These are phyloP conservation scores for Pestalotiopsis fici DNA, from an alignment of 2,329 filamentous ascomycete genomes.

Conservation along the genomic window DNA sequence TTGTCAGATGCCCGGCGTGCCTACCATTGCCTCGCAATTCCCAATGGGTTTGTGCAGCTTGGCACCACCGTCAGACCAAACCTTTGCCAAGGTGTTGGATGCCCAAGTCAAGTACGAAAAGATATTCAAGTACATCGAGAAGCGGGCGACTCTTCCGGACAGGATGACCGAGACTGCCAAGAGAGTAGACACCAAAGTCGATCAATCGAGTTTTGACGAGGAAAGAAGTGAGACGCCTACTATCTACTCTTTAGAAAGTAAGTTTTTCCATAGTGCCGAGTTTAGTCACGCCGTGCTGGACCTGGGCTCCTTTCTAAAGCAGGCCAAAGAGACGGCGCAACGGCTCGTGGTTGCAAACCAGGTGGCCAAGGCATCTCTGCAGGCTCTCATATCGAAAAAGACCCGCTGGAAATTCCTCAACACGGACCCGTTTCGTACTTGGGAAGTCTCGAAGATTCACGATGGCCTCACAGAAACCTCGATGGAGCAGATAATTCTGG, in stretches of 20 bases:
- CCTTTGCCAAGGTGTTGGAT: background rate
- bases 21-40: background rate
- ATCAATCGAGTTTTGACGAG: background rate
- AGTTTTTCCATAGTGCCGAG: background rate
- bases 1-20: background rate
- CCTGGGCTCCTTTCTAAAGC: background rate
- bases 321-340: background rate
- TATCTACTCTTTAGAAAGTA: no score
- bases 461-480: background rate
- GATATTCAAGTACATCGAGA: slow-evolving; percentile 1
- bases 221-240: background rate
- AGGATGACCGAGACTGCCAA: background rate
- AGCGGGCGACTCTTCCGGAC: background rate
- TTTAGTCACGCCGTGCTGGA: background rate
- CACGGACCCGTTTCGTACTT: background rate
- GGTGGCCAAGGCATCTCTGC: background rate
- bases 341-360: background rate
- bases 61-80: background rate
- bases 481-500: background rate
- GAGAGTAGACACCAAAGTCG: background rate
- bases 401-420: background rate
- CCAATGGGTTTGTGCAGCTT: background rate
- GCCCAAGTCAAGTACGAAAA: background rate
- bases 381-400: background rate
- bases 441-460: background rate